phyloP scores from a whole-genome alignment of 2,329 filamentous ascomycete species.

The Botrytis elliptica region DNA sequence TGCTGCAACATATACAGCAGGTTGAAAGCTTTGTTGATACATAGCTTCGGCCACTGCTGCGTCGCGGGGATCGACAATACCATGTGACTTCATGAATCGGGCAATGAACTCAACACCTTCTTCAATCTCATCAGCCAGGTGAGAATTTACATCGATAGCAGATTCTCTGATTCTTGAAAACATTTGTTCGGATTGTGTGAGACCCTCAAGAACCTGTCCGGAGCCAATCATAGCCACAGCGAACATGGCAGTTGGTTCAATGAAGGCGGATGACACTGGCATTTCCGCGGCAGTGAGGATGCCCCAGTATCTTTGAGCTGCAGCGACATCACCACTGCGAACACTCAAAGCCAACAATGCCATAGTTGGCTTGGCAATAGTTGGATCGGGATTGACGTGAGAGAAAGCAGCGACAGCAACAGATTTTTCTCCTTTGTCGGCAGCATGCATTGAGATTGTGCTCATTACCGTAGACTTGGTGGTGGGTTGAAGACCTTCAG shows the following conservation, averaged over 20 bases:
- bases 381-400: constrained; percentile 52
- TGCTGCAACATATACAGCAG: constrained; percentile 54
- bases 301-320: constrained; percentile 78
- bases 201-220: constrained; percentile 77
- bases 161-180: constrained; percentile 76
- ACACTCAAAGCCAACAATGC: constrained; percentile 86
- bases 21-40: constrained; percentile 48
- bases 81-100: constrained; percentile 57
- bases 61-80: constrained; percentile 55
- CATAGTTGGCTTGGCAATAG: constrained; percentile 61
- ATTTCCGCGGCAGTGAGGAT: constrained; percentile 64
- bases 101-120: constrained; percentile 74
- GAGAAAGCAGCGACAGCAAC: constrained; percentile 68
- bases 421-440: constrained; percentile 71
- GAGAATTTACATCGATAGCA: constrained; percentile 49
- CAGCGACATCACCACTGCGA: constrained; percentile 74
- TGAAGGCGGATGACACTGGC: constrained; percentile 62
- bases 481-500: constrained; percentile 60
- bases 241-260: constrained; percentile 90
- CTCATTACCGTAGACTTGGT: constrained; percentile 64
- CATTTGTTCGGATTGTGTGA: constrained; percentile 79
- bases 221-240: constrained; percentile 82
- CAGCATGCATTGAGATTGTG: constrained; percentile 72
- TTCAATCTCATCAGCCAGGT: constrained; percentile 77
- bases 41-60: constrained; percentile 47